phyloP scores from a whole-genome alignment of 2,329 filamentous ascomycete species.

The Penicillium sclerotiorum region DNA sequence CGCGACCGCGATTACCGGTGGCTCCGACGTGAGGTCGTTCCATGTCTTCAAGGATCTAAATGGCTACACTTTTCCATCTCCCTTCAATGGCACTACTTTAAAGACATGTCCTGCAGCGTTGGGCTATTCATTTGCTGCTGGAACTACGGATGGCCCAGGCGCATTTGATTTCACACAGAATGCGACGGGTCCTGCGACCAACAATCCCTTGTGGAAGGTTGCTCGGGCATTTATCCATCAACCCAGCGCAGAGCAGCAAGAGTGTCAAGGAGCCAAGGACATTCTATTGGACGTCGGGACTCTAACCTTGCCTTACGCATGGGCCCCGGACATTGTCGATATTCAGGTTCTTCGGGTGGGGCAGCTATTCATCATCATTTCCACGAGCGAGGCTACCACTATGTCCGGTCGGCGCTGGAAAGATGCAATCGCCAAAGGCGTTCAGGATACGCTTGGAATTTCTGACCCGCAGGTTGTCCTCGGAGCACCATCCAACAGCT shows the following conservation, averaged over 20 bases:
- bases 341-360: conserved; percentile 83
- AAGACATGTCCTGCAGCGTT: conserved; percentile 83
- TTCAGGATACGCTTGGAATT: conserved; percentile 55
- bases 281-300: conserved; percentile 88
- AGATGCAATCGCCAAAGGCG: conserved; percentile 63
- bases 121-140: conserved; percentile 90
- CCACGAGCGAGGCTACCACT: conserved; percentile 84
- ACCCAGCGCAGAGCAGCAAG: conserved; percentile 69
- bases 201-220: conserved; percentile 77
- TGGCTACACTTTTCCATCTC: conserved; percentile 70
- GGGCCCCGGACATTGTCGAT: conserved; percentile 91
- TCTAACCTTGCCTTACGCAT: conserved; percentile 74
- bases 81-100: conserved; percentile 64
- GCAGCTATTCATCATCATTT: conserved; percentile 79
- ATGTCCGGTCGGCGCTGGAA: conserved; percentile 92
- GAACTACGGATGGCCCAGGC: conserved; percentile 88
- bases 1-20: conserved; percentile 51
- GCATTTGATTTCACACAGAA: conserved; percentile 94
- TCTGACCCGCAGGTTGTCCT: conserved; percentile 72
- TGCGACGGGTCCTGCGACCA: conserved; percentile 68
- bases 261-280: conserved; percentile 79
- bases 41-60: conserved; percentile 86
- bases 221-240: conserved; percentile 73
- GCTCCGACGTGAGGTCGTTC: conserved; percentile 73
- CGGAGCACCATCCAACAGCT: conserved; percentile 87